Percentiles rank a stretch among this genome's conserved stretches.
Evolutionary conservation across 2,329 filamentous ascomycete genomes (phyloP).

Genomic region (Talaromyces sp.): DNA sequence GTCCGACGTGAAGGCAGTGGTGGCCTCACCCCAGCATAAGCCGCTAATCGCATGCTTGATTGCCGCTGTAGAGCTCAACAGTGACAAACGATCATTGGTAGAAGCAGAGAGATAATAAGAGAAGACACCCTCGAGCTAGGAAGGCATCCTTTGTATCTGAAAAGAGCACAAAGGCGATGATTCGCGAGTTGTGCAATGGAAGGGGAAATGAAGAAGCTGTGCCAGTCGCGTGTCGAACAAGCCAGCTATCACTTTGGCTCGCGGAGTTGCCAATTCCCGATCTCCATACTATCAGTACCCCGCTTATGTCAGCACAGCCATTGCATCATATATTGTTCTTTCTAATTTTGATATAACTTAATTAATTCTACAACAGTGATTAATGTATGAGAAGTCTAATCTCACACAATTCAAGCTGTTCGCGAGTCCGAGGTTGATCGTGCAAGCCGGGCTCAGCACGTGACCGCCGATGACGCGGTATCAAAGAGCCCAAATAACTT

Average conservation of each 20-base stretch:
- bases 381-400: neutral
- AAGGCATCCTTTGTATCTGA: conserved; percentile 12
- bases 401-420: neutral
- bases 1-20: neutral
- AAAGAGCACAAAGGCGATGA: conserved; percentile 15
- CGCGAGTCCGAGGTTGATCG: neutral
- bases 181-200: conserved; percentile 10
- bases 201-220: neutral
- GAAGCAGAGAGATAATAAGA: neutral
- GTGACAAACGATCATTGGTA: conserved; percentile 27
- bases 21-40: conserved; percentile 48
- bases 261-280: conserved; percentile 6
- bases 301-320: conserved; percentile 16
- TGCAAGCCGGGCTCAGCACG: neutral
- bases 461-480: conserved; percentile 12
- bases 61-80: conserved; percentile 20
- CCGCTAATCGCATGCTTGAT: conserved; percentile 46
- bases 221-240: conserved; percentile 13
- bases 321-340: neutral
- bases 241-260: conserved; percentile 17
- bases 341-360: too few species aligned
- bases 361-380: neutral
- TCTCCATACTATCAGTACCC: conserved; percentile 1
- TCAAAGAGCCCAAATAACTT: neutral
- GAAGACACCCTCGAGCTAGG: conserved; percentile 7